Conservation (phyloP, 805 yeast species). For the Zygotorulaspora sp. region DNA sequence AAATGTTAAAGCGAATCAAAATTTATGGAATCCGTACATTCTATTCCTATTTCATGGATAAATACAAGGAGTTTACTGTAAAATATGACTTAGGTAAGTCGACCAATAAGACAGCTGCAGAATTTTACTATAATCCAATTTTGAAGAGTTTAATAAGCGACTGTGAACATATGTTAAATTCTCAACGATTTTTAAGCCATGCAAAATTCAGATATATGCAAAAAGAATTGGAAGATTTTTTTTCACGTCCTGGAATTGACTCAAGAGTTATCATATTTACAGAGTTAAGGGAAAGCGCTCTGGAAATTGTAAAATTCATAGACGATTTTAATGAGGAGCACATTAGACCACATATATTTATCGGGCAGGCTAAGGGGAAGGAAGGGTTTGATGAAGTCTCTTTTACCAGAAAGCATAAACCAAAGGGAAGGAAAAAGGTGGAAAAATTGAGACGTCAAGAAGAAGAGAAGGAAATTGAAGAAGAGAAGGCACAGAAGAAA, state of each 20-base stretch:
- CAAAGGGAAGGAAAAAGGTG: constrained; percentile 42
- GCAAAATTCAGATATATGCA: constrained; percentile 63
- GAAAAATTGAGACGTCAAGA: constrained; percentile 35
- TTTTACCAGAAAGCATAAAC: constrained; percentile 41
- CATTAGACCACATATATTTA: constrained; percentile 75
- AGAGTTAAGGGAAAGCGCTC: constrained; percentile 83
- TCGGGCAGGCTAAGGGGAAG: constrained; percentile 82
- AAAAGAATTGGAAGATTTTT: constrained; percentile 55
- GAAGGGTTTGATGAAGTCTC: constrained; percentile 60
- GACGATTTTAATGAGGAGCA: constrained; percentile 41
- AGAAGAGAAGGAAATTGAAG: constrained; percentile 29
- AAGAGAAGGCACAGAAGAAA: constrained; percentile 33
- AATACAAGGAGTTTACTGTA: constrained; percentile 52
- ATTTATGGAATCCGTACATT: constrained; percentile 82
- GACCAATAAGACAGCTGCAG: constrained; percentile 56
- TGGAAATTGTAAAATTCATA: constrained; percentile 69
- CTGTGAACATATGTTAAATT: constrained; percentile 43
- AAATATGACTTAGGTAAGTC: constrained; percentile 58
- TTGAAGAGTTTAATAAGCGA: constrained; percentile 42
- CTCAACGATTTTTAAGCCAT: constrained; percentile 50
- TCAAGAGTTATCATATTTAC: constrained; percentile 85
- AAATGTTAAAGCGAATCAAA: constrained; percentile 59
- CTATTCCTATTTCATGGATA: constrained; percentile 58
- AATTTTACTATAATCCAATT: constrained; percentile 51
- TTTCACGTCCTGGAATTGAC: constrained; percentile 40